Conservation (phyloP, 1,284 basidiomycete species). For the Leccinum angustisporum region DNA sequence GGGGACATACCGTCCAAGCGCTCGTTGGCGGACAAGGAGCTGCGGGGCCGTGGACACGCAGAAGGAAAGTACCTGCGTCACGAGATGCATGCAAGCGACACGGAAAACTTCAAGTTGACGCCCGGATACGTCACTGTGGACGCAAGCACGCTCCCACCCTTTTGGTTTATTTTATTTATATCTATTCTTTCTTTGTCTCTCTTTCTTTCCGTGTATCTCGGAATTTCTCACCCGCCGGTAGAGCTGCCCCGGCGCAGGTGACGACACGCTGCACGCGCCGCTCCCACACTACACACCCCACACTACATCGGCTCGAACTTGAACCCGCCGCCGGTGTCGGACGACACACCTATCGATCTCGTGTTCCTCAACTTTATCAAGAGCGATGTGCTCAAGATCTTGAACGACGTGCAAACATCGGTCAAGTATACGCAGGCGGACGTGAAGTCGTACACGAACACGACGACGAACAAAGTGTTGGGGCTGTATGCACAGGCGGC, state of each 20-base stretch:
- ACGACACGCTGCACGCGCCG: constrained; percentile 59
- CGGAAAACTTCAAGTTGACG: constrained; percentile 44
- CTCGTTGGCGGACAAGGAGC: constrained; percentile 33
- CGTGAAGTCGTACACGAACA: constrained; percentile 50
- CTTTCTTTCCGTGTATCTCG: not conserved
- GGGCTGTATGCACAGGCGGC: constrained; percentile 58
- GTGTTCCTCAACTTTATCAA: constrained; percentile 72
- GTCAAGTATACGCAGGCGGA: constrained; percentile 53
- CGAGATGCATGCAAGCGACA: constrained; percentile 25
- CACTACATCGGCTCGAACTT: constrained; percentile 65
- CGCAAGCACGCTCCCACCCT: constrained; percentile 40
- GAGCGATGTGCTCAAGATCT: constrained; percentile 46
- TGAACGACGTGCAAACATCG: constrained; percentile 54
- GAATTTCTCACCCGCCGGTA: constrained; percentile 24
- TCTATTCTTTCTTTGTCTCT: not conserved
- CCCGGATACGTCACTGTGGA: constrained; percentile 73
- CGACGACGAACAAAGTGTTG: constrained; percentile 50
- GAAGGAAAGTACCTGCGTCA: constrained; percentile 27
- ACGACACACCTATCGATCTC: constrained; percentile 58
- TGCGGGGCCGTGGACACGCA: constrained; percentile 32
- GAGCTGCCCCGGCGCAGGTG: constrained; percentile 71
- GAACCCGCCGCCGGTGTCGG: constrained; percentile 47
- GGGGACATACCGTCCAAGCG: constrained; percentile 24
- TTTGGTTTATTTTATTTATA: no score
- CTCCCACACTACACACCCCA: constrained; percentile 54